Percentiles rank a stretch among this genome's conserved stretches.
phyloP scores from a whole-genome alignment of 2,329 filamentous ascomycete genomes.

The Colletotrichum australisinense region DNA sequence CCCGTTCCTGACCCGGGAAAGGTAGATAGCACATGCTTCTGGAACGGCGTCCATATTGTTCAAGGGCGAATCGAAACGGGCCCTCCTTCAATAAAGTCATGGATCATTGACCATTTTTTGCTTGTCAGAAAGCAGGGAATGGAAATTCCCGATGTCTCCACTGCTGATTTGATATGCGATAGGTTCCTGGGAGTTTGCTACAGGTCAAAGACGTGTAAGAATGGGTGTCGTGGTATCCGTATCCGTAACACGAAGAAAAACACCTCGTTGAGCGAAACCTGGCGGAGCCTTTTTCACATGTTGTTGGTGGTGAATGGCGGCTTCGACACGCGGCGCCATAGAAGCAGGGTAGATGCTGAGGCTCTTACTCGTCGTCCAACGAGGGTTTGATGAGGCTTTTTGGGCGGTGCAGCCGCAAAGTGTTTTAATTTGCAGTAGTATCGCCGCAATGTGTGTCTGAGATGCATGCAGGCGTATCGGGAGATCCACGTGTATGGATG shows the following conservation, averaged over 20 bases:
- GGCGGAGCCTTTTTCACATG: slow-evolving; percentile 29
- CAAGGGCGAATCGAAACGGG: neutral
- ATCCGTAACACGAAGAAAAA: neutral
- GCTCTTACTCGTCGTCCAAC: neutral
- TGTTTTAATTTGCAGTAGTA: neutral
- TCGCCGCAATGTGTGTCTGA: slow-evolving; percentile 7
- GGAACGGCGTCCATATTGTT: slow-evolving; percentile 6
- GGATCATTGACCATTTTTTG: neutral
- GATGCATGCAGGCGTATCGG: slow-evolving; percentile 22
- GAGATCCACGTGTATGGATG: slow-evolving; percentile 31
- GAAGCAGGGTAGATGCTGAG: neutral
- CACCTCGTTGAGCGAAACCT: neutral
- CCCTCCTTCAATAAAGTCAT: neutral
- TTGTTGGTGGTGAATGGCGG: neutral
- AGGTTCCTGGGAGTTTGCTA: neutral
- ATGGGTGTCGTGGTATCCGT: slow-evolving; percentile 14
- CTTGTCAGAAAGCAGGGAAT: slow-evolving; percentile 3
- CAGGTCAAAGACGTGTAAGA: slow-evolving; percentile 1
- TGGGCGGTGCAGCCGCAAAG: slow-evolving; percentile 6
- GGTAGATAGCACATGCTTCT: slow-evolving; percentile 1
- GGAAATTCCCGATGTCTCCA: neutral
- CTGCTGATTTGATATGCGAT: slow-evolving; percentile 5
- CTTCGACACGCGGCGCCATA: slow-evolving; percentile 2
- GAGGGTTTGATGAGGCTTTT: neutral
- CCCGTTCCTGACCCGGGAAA: neutral